Percentiles rank a stretch among this genome's conserved stretches.
Conservation (phyloP, 2,329 filamentous ascomycete genomes). For the Fusarium pseudoanthophilum region DNA sequence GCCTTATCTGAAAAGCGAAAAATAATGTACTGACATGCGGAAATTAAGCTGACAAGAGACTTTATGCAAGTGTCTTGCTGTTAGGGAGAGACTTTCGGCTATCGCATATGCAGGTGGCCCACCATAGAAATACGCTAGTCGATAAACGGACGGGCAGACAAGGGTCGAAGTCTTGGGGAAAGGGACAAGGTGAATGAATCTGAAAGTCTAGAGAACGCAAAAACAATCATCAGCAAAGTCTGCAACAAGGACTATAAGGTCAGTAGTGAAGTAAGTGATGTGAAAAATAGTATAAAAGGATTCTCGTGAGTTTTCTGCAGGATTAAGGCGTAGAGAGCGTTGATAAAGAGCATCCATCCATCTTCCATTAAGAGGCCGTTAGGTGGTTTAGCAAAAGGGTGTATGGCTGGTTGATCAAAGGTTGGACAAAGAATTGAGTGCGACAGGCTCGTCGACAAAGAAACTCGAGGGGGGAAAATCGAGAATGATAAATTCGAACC, state of each 20-base stretch:
- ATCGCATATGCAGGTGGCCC: slow-evolving; percentile 37
- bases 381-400: slow-evolving; percentile 10
- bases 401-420: slow-evolving; percentile 21
- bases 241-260: slow-evolving; percentile 2
- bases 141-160: slow-evolving; percentile 29
- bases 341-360: slow-evolving; percentile 27
- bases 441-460: slow-evolving; percentile 34
- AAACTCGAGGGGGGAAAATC: background rate
- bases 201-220: slow-evolving; percentile 35
- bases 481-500: slow-evolving; percentile 15
- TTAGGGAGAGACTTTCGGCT: slow-evolving; percentile 37
- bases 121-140: slow-evolving; percentile 41
- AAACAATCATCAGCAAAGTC: slow-evolving; percentile 41
- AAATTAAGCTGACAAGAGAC: slow-evolving; percentile 35
- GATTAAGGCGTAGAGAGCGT: slow-evolving; percentile 13
- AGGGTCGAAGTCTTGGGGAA: slow-evolving; percentile 35
- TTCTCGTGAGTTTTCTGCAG: background rate
- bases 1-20: slow-evolving; percentile 22
- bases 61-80: slow-evolving; percentile 25
- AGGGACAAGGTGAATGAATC: slow-evolving; percentile 32
- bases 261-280: background rate
- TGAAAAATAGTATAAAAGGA: background rate
- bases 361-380: slow-evolving; percentile 7
- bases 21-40: slow-evolving; percentile 43
- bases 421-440: slow-evolving; percentile 40